phyloP scores from a whole-genome alignment of 2,329 filamentous ascomycete genomes.

The Xylaria arbuscula region DNA sequence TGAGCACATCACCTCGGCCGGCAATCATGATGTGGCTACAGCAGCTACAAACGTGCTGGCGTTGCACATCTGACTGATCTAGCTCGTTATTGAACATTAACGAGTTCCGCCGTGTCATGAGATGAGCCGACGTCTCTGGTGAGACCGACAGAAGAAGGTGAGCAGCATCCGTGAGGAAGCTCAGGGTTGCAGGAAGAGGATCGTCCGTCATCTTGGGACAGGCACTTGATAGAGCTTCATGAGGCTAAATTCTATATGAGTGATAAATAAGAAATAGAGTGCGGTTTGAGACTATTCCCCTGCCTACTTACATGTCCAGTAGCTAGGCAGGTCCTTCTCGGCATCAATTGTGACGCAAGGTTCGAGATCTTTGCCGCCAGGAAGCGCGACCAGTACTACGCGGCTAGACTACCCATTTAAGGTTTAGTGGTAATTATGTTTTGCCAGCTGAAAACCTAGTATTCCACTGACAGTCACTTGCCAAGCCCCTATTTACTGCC shows the following conservation, averaged over 20 bases:
- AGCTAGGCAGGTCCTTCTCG: neutral
- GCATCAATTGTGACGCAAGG: neutral
- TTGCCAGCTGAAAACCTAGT: neutral
- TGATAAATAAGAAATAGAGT: neutral
- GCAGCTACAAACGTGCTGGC: conserved; percentile 66
- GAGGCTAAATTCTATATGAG: neutral
- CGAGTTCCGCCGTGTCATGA: conserved; percentile 65
- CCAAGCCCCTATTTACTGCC: too few relatives aligned
- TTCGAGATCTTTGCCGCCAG: neutral
- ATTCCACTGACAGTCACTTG: too few relatives aligned
- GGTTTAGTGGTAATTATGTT: too few relatives aligned
- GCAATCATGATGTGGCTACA: conserved; percentile 71
- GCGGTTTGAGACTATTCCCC: neutral
- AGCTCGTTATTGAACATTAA: conserved; percentile 62
- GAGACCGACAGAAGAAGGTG: conserved; percentile 65
- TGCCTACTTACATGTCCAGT: neutral
- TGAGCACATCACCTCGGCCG: conserved; percentile 58
- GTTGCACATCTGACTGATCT: conserved; percentile 59
- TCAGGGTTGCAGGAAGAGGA: conserved; percentile 44
- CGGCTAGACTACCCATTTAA: too few relatives aligned
- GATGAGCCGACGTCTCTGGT: conserved; percentile 68
- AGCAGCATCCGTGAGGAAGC: conserved; percentile 68
- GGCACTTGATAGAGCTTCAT: neutral
- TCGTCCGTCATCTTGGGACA: conserved; percentile 40
- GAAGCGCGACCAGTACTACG: neutral